phyloP scores from a whole-genome alignment of 192 early-diverging fungal genomes.

The Linnemannia hyalina region DNA sequence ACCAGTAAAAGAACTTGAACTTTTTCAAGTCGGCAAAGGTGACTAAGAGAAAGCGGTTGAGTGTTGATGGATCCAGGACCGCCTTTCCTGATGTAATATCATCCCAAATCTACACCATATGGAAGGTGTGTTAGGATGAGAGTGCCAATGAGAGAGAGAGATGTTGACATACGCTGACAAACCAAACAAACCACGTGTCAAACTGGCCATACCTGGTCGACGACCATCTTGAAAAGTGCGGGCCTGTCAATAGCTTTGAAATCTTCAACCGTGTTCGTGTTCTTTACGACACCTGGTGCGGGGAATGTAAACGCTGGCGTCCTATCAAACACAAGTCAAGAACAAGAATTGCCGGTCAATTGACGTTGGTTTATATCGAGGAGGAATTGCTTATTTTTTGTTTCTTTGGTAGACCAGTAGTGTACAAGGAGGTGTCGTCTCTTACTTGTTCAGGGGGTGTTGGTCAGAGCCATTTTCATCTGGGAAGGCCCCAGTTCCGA shows the following conservation, averaged over 20 bases:
- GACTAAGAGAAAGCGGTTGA: conserved; percentile 82
- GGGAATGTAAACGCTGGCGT: conserved; percentile 61
- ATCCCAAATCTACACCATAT: conserved; percentile 71
- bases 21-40: conserved; percentile 98
- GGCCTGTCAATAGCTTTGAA: conserved; percentile 87
- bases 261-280: conserved; percentile 96
- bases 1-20: conserved; percentile 96
- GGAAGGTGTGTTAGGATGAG: neutral
- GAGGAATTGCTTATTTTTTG: neutral
- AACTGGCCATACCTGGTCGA: conserved; percentile 65
- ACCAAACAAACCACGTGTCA: neutral
- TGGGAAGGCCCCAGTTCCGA: conserved; percentile 69
- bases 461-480: conserved; percentile 23
- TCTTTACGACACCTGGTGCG: conserved; percentile 74
- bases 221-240: conserved; percentile 68
- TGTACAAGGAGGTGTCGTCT: neutral
- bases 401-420: neutral
- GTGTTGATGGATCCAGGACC: conserved; percentile 68
- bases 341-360: neutral
- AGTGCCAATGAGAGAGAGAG: neutral
- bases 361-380: neutral
- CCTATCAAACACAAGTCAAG: neutral
- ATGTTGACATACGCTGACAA: neutral
- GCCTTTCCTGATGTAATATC: conserved; percentile 79
- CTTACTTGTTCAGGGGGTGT: conserved; percentile 17